Percentiles rank a stretch among this genome's conserved stretches.
phyloP scores from a whole-genome alignment of 164 flowering plant genomes.

The Chimonanthus praecox region DNA sequence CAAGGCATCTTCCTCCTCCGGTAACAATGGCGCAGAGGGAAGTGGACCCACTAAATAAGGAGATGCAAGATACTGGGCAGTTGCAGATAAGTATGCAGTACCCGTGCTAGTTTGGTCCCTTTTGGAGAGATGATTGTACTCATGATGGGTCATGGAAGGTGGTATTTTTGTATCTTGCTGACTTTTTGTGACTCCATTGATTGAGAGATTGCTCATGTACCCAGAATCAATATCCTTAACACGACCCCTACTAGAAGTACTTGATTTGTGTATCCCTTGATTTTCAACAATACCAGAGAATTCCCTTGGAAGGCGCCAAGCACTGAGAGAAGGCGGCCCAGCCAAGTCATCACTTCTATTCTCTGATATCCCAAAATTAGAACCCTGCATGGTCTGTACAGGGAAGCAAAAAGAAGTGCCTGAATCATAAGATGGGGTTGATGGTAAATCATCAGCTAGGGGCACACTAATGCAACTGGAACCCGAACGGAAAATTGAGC shows the following conservation, averaged over 20 bases:
- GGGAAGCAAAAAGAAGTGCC: slow-evolving; percentile 14
- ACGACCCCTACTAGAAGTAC: slow-evolving; percentile 15
- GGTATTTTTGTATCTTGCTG: slow-evolving; percentile 4
- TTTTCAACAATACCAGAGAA: slow-evolving; percentile 10
- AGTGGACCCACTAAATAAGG: slow-evolving; percentile 37
- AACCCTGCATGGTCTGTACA: slow-evolving; percentile 1
- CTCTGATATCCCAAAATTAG: slow-evolving; percentile 8
- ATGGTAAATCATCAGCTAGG: slow-evolving; percentile 18
- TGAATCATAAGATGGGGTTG: slow-evolving; percentile 18
- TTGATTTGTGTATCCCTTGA: slow-evolving; percentile 19
- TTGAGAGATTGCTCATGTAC: slow-evolving; percentile 32
- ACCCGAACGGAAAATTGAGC: slow-evolving; percentile 6
- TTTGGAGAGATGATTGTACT: too few species aligned
- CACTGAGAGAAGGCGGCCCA: slow-evolving; percentile 42
- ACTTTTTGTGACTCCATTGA: slow-evolving; percentile 16
- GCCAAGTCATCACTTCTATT: background rate
- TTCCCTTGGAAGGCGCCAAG: slow-evolving; percentile 58
- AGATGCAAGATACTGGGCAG: slow-evolving; percentile 16
- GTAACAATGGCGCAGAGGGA: slow-evolving; percentile 73
- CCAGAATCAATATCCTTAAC: slow-evolving; percentile 34
- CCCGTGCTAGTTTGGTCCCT: slow-evolving; percentile 11
- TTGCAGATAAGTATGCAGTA: slow-evolving; percentile 16
- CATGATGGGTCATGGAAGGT: background rate
- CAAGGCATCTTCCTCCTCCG: slow-evolving; percentile 50
- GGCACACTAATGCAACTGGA: background rate